Percentiles rank a stretch among this genome's conserved stretches.
These are phyloP conservation scores for Eimeria necatrix DNA, from an alignment of 169 alveolate species.

Conservation along the genomic window DNA sequence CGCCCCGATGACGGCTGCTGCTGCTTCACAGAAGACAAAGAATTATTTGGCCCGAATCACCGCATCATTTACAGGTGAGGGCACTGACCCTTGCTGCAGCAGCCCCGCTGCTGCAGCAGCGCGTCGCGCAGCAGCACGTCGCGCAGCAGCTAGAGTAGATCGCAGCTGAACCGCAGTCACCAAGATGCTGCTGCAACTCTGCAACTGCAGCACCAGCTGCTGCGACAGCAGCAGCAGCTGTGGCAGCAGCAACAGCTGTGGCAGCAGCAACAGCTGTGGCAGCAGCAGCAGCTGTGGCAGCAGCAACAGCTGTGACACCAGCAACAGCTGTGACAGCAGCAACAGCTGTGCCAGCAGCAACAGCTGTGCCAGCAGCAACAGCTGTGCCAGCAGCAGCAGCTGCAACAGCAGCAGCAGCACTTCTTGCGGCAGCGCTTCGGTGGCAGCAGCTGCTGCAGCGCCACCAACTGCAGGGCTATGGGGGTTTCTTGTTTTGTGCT, in stretches of 20 bases:
- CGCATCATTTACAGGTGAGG: slow-evolving; percentile 89
- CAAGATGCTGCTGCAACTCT: neutral
- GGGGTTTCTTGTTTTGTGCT: neutral
- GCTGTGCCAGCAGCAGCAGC: neutral
- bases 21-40: slow-evolving; percentile 90
- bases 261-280: neutral
- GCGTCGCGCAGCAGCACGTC: neutral
- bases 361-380: neutral
- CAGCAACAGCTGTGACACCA: neutral
- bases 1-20: slow-evolving; percentile 88
- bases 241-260: neutral
- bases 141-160: neutral
- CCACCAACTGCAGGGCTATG: neutral
- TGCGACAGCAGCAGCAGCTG: too few relatives aligned
- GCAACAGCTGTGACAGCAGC: neutral
- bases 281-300: neutral
- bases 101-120: neutral
- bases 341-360: neutral
- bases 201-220: neutral
- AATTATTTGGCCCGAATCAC: slow-evolving; percentile 83
- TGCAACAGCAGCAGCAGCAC: neutral
- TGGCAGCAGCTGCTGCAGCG: neutral
- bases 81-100: neutral
- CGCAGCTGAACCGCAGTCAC: too few relatives aligned
- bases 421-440: neutral